Conservation (phyloP, 1,284 basidiomycete genomes). For the Coniferiporia sulphurascens region DNA sequence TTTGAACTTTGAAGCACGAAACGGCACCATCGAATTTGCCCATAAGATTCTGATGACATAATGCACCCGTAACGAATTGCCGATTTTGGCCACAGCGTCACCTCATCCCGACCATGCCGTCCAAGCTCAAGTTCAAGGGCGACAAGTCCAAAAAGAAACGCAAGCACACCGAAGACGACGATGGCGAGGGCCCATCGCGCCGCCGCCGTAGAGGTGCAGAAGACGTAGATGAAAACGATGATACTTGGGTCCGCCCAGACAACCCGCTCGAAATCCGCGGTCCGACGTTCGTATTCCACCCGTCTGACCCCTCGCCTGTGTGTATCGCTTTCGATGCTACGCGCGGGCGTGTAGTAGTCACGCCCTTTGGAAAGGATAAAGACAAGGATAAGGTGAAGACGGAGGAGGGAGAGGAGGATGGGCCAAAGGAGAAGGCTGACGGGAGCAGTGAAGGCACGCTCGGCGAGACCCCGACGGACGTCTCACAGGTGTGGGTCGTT, state of each 20-base stretch:
- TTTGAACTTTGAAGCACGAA: too few relatives aligned
- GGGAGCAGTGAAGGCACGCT: slow-evolving; percentile 7
- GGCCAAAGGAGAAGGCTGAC: slow-evolving; percentile 22
- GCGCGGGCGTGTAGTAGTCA: slow-evolving; percentile 61
- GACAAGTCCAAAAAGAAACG: slow-evolving; percentile 81
- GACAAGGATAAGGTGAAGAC: slow-evolving; percentile 44
- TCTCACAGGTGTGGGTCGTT: slow-evolving; percentile 84
- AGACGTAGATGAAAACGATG: slow-evolving; percentile 58
- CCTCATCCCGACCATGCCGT: slow-evolving; percentile 30
- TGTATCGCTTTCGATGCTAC: slow-evolving; percentile 77
- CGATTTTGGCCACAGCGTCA: neutral
- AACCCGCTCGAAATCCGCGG: slow-evolving; percentile 71
- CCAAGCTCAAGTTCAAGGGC: slow-evolving; percentile 82
- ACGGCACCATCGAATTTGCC: too few relatives aligned
- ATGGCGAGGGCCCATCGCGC: slow-evolving; percentile 39
- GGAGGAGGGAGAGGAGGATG: slow-evolving; percentile 39
- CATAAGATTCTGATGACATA: too few relatives aligned
- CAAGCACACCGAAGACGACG: slow-evolving; percentile 53
- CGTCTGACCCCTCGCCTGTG: slow-evolving; percentile 68
- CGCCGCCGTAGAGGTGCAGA: slow-evolving; percentile 32
- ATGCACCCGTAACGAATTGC: too few relatives aligned
- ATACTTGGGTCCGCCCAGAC: slow-evolving; percentile 77
- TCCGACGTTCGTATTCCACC: slow-evolving; percentile 77
- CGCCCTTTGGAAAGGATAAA: slow-evolving; percentile 57
- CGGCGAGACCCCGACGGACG: slow-evolving; percentile 55